Evolutionary conservation across 2,329 filamentous ascomycete species (phyloP).

Genomic region (Gnomoniopsis smithogilvyi): DNA sequence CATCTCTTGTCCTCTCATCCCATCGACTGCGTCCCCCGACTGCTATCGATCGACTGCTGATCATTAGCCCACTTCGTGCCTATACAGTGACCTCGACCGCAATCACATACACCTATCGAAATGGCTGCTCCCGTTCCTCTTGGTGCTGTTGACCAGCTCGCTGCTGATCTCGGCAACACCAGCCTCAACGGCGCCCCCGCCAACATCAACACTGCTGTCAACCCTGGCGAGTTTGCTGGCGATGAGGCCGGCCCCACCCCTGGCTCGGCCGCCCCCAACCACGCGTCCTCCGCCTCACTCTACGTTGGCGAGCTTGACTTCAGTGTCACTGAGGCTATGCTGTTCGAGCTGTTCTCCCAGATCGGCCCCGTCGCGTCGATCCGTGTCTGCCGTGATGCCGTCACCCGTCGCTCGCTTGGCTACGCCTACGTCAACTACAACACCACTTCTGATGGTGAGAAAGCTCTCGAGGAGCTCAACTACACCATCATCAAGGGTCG

Average conservation of each 20-base stretch:
- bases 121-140: constrained; percentile 60
- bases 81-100: constrained; percentile 21
- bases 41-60: constrained; percentile 13
- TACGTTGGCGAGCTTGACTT: constrained; percentile 98
- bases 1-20: background rate
- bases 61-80: constrained; percentile 11
- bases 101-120: constrained; percentile 34
- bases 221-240: constrained; percentile 45
- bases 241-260: constrained; percentile 68
- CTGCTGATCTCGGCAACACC: constrained; percentile 71
- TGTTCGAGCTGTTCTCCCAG: constrained; percentile 99
- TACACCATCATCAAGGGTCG: constrained; percentile 99
- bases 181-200: constrained; percentile 65
- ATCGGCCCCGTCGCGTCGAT: constrained; percentile 99
- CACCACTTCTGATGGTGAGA: constrained; percentile 92
- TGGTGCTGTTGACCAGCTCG: constrained; percentile 74
- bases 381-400: constrained; percentile 98
- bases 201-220: constrained; percentile 69
- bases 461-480: constrained; percentile 98
- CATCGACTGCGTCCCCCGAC: background rate
- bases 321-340: constrained; percentile 98
- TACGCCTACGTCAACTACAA: constrained; percentile 99
- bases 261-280: constrained; percentile 75
- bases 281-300: constrained; percentile 95
- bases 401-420: constrained; percentile 96